Percentiles rank a stretch among this genome's conserved stretches.
phyloP scores from a whole-genome alignment of 331 rosid species.

The Acacia pycnantha region DNA sequence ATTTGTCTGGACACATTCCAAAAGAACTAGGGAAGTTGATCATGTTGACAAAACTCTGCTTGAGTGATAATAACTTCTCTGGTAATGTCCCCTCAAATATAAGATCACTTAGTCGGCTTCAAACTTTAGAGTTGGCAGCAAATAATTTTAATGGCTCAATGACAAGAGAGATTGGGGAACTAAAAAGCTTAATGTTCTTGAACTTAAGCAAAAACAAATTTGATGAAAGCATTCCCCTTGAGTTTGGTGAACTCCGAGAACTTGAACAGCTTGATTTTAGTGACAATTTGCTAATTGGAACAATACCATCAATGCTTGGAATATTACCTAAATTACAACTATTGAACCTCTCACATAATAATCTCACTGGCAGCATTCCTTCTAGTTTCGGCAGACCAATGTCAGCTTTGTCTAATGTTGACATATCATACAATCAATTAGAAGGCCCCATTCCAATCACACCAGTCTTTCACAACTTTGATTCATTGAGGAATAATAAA shows the following conservation, averaged over 20 bases:
- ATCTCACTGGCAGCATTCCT: background rate
- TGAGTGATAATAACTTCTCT: background rate
- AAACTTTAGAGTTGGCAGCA: background rate
- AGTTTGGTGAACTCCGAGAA: background rate
- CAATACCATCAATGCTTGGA: background rate
- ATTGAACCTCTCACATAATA: background rate
- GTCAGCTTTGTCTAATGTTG: background rate
- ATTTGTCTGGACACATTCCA: background rate
- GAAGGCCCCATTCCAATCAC: background rate
- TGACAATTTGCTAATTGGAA: background rate
- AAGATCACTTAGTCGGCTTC: background rate
- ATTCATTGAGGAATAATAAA: background rate
- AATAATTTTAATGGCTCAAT: constrained; percentile 4
- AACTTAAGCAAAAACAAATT: constrained; percentile 9
- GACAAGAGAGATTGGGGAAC: background rate
- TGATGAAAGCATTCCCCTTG: background rate
- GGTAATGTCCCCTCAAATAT: background rate
- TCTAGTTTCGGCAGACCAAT: background rate
- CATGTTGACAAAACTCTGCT: background rate
- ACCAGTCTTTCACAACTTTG: background rate
- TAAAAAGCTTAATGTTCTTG: background rate
- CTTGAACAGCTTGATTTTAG: constrained; percentile 1
- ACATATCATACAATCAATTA: background rate
- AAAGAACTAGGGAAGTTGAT: background rate
- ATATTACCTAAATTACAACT: background rate